These are phyloP conservation scores for Suhomyces kilbournensis DNA, from an alignment of 805 yeast species.

Conservation along the genomic window DNA sequence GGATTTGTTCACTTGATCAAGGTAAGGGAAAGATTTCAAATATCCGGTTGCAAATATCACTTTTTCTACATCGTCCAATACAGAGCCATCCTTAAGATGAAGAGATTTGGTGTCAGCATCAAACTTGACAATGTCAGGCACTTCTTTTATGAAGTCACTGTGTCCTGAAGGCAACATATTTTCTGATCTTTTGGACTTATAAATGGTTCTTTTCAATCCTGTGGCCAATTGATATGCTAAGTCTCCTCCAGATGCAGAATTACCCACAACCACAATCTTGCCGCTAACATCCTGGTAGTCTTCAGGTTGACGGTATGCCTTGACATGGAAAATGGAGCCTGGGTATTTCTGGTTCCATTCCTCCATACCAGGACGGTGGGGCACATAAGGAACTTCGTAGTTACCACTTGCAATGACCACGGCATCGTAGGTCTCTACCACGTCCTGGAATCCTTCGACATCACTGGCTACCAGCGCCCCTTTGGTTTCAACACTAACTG, in stretches of 20 bases:
- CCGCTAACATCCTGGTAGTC: conserved; percentile 24
- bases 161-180: conserved; percentile 43
- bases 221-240: conserved; percentile 57
- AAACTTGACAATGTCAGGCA: conserved; percentile 41
- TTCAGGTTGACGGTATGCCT: conserved; percentile 25
- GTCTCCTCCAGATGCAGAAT: conserved; percentile 76
- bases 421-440: conserved; percentile 31
- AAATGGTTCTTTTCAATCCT: conserved; percentile 37
- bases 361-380: conserved; percentile 28
- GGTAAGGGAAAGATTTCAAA: conserved; percentile 34
- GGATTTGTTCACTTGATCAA: conserved; percentile 14
- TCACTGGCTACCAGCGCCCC: conserved; percentile 20
- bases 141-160: conserved; percentile 39
- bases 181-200: conserved; percentile 50
- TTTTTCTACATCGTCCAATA: conserved; percentile 21
- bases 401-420: conserved; percentile 41
- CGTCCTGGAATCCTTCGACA: conserved; percentile 6
- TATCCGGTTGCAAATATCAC: conserved; percentile 41
- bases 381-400: conserved; percentile 34
- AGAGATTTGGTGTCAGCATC: conserved; percentile 30
- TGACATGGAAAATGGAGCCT: conserved; percentile 29
- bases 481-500: conserved; percentile 25
- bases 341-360: conserved; percentile 28
- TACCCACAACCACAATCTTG: conserved; percentile 68
- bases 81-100: conserved; percentile 23